Evolutionary conservation across 2,329 filamentous ascomycete species (phyloP).

Genomic region (Aquanectria penicillioides): DNA sequence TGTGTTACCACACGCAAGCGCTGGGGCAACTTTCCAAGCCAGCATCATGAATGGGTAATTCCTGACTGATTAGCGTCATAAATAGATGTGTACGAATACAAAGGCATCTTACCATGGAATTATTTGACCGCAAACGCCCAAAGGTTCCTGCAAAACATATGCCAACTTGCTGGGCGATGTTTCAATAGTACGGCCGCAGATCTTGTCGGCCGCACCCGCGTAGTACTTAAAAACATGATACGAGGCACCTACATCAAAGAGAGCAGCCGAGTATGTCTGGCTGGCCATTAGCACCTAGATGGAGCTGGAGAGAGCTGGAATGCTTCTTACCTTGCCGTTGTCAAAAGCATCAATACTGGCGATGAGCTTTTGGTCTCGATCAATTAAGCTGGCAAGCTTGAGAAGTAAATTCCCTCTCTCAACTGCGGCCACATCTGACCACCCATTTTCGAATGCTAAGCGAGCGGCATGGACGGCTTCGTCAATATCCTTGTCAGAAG

Average conservation of each 20-base stretch:
- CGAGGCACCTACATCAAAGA: neutral
- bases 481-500: slow-evolving; percentile 36
- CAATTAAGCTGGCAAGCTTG: slow-evolving; percentile 34
- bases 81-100: too few species aligned
- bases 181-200: slow-evolving; percentile 73
- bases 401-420: slow-evolving; percentile 36
- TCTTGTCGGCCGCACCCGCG: slow-evolving; percentile 75
- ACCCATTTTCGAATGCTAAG: slow-evolving; percentile 38
- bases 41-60: slow-evolving; percentile 54
- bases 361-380: slow-evolving; percentile 38
- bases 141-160: slow-evolving; percentile 72
- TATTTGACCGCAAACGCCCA: slow-evolving; percentile 73
- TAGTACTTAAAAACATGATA: slow-evolving; percentile 63
- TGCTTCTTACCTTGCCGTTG: slow-evolving; percentile 34
- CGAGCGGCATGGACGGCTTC: slow-evolving; percentile 35
- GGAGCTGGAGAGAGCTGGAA: too few species aligned
- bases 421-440: slow-evolving; percentile 34
- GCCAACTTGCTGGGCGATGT: slow-evolving; percentile 70
- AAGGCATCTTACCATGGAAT: slow-evolving; percentile 59
- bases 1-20: slow-evolving; percentile 67
- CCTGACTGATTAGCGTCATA: too few species aligned
- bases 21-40: slow-evolving; percentile 76
- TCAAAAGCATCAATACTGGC: slow-evolving; percentile 39
- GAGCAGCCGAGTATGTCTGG: slow-evolving; percentile 31
- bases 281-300: slow-evolving; percentile 40